These are phyloP conservation scores for Paraphysoderma sedebokerense DNA, from an alignment of 371 early-diverging fungal genomes.

Conservation along the genomic window DNA sequence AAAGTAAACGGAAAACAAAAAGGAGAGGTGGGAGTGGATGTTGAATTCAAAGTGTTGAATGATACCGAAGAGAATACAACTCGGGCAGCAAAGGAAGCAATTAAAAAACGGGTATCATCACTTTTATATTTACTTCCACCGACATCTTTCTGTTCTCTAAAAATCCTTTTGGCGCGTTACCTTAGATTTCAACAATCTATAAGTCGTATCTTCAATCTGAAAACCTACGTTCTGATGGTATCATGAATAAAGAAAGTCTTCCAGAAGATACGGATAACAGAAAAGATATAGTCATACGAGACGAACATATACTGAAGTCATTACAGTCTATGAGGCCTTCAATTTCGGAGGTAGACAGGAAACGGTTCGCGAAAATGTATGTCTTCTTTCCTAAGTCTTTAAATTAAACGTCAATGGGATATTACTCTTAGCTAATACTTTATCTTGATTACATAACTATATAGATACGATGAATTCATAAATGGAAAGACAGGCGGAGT, in stretches of 20 bases:
- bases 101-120: not conserved
- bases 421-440: not conserved
- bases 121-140: not conserved
- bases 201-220: constrained; percentile 4
- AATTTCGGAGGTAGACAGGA: constrained; percentile 37
- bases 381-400: constrained; percentile 4
- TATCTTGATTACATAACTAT: not conserved
- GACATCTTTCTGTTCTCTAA: not conserved
- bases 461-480: constrained; percentile 40
- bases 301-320: constrained; percentile 34
- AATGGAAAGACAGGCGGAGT: constrained; percentile 47
- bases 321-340: constrained; percentile 40
- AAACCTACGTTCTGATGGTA: not conserved
- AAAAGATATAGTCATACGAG: not conserved
- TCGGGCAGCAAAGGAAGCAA: constrained; percentile 8
- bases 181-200: constrained; percentile 5
- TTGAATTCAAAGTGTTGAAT: constrained; percentile 7
- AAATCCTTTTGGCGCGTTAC: no score
- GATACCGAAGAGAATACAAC: constrained; percentile 9
- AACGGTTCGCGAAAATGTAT: constrained; percentile 33
- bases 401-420: not conserved
- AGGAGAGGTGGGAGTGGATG: constrained; percentile 4
- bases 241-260: constrained; percentile 6
- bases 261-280: constrained; percentile 2
- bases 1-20: constrained; percentile 10